Base-by-base conservation (phyloP, 208 protist genomes). In the Polymyxa betae region DNA sequence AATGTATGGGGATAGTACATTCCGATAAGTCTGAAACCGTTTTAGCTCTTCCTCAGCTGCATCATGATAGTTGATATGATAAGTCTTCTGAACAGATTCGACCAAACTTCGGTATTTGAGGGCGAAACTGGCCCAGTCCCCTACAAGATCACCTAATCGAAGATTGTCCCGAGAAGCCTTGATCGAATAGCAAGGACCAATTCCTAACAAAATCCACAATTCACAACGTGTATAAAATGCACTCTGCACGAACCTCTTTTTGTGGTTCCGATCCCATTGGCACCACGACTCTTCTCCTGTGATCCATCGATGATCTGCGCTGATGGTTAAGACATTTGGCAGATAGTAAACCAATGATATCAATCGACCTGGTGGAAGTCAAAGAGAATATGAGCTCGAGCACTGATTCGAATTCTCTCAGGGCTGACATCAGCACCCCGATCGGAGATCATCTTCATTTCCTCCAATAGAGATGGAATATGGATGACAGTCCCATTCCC, bases 401-500 rank as follows among this genome's bases (percentile, higher is more conserved):
- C 41, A 0, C 88, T 90, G 10, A 92, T 46, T 10, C 38, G 40
- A 20, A 90, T 41, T 0, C 49, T 40, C 5, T 43, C 0, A 20
- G 29, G 72, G 16, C 41, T 78, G 77, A 16, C 32, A 29, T 5
- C 77, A 38, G 66, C 24, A 16, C 87, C 88, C 12, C 35, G 45
- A 49, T 88, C 0, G 29, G 60, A 78, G 0, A 92, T 45, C 35
- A 35, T 40, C 35, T 60, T 44, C 20, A 92, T 49, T 88, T 92
- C 90, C 41, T 92, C 10, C 60, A 93, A 60, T 38, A 93, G 87
- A n/a, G 91, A 88, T 10, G 92, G 92, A 29, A 93, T 20, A 82
- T 93, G 92, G 10, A 93, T 41, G 5, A 93, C 92, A 0, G 92
- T 91, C 20, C 92, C 91, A 89, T 91, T 93, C 41, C 87, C 32